These are phyloP conservation scores for Gleditsia sinensis DNA, from an alignment of 306 rosid genomes.

Conservation along the genomic window DNA sequence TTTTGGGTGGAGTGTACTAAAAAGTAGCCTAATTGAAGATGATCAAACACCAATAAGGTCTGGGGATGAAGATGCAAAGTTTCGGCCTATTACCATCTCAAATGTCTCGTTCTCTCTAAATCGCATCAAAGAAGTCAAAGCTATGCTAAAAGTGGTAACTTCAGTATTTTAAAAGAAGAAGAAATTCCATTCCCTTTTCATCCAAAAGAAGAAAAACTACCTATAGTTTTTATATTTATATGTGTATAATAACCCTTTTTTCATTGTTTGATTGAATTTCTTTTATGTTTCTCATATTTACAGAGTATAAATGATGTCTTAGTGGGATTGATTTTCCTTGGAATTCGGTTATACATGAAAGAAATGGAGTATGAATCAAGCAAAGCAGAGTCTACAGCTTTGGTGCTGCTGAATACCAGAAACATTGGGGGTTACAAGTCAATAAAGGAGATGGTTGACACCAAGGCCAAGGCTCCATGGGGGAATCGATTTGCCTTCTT, in stretches of 20 bases:
- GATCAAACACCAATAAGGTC: slow-evolving; percentile 47
- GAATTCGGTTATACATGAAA: slow-evolving; percentile 49
- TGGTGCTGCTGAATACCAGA: slow-evolving; percentile 55
- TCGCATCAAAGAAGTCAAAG: slow-evolving; percentile 39
- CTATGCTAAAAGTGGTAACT: slow-evolving; percentile 48
- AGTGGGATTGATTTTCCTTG: slow-evolving; percentile 38
- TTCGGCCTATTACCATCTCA: slow-evolving; percentile 29
- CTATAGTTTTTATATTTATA: too few relatives aligned
- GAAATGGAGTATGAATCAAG: slow-evolving; percentile 31
- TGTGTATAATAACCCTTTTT: too few relatives aligned
- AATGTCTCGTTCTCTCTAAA: slow-evolving; percentile 37
- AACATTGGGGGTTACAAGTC: slow-evolving; percentile 35
- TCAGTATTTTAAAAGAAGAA: too few relatives aligned
- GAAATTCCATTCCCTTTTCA: too few relatives aligned
- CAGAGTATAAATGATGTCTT: slow-evolving; percentile 52
- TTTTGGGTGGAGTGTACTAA: slow-evolving; percentile 28
- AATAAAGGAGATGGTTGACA: slow-evolving; percentile 35
- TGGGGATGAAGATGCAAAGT: slow-evolving; percentile 29
- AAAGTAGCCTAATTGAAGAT: slow-evolving; percentile 34
- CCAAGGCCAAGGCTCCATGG: slow-evolving; percentile 42
- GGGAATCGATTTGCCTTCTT: slow-evolving; percentile 48
- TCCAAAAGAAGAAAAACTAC: too few relatives aligned
- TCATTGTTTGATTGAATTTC: background rate
- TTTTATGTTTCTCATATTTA: background rate
- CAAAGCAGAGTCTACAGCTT: slow-evolving; percentile 31